Percentiles rank a stretch among this genome's conserved stretches.
These are phyloP conservation scores for Alternaria angustiovoidea DNA, from an alignment of 2,329 filamentous ascomycete genomes.

Conservation along the genomic window DNA sequence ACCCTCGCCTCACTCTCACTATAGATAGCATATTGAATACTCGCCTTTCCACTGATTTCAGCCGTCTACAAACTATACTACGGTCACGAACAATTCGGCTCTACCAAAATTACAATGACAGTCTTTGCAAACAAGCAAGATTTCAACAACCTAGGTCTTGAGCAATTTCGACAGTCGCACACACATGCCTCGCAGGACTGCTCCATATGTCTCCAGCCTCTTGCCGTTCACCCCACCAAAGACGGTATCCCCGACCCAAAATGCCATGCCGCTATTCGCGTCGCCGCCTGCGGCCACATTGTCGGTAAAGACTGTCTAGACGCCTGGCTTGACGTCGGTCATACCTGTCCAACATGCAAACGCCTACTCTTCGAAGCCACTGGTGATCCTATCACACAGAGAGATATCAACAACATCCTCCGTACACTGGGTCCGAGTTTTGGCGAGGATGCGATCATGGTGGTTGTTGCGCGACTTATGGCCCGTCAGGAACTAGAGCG, in stretches of 20 bases:
- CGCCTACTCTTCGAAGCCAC: conserved; percentile 24
- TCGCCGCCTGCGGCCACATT: conserved; percentile 27
- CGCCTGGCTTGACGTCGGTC: conserved; percentile 28
- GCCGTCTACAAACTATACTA: background rate
- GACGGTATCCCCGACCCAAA: background rate
- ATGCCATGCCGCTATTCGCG: conserved; percentile 24
- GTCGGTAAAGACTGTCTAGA: conserved; percentile 28
- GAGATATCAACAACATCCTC: conserved; percentile 11
- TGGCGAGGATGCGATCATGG: conserved; percentile 5
- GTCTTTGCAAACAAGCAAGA: conserved; percentile 23
- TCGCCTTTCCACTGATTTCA: background rate
- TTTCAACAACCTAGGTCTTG: conserved; percentile 23
- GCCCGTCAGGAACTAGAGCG: conserved; percentile 8
- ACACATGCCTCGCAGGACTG: conserved; percentile 26
- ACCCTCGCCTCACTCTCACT: conserved; percentile 1
- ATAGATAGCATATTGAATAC: background rate
- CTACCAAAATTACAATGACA: conserved; percentile 12
- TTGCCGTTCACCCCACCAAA: conserved; percentile 14
- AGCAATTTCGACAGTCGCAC: conserved; percentile 12
- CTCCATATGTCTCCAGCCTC: conserved; percentile 23
- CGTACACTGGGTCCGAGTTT: conserved; percentile 1
- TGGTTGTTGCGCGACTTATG: conserved; percentile 15
- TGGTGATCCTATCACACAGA: conserved; percentile 15
- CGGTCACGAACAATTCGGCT: background rate
- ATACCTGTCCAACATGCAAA: conserved; percentile 31